Conservation (phyloP, 139 green algal species). For the Nannochloris sp. region DNA sequence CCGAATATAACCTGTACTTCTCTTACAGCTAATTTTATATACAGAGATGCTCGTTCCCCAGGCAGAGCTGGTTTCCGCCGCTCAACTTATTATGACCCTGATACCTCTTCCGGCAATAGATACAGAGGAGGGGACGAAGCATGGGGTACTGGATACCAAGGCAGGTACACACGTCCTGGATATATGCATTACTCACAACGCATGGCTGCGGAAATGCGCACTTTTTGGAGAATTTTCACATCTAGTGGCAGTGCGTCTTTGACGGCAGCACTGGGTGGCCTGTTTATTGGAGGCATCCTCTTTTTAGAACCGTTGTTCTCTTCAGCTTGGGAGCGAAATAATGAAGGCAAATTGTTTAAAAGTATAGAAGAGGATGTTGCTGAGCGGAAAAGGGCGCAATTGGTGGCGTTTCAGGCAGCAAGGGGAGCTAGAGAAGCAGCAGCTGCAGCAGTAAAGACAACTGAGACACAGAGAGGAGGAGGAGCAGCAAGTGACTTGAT, state of each 20-base stretch:
- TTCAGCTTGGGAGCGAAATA: neutral
- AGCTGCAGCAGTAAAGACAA: neutral
- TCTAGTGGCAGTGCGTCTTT: neutral
- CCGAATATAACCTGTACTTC: too few relatives aligned
- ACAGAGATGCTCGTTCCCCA: neutral
- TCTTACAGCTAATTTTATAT: too few relatives aligned
- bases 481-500: neutral
- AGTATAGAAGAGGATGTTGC: neutral
- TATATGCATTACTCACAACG: neutral
- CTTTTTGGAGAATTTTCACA: neutral
- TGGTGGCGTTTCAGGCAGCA: too few relatives aligned
- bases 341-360: slow-evolving; percentile 9
- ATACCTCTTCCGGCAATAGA: too few relatives aligned
- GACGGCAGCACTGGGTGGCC: neutral
- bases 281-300: slow-evolving; percentile 1
- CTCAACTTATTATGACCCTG: neutral
- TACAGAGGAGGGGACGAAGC: too few relatives aligned
- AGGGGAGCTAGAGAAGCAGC: neutral
- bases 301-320: neutral
- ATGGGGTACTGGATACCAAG: neutral
- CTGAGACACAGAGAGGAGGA: neutral
- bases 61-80: too few relatives aligned
- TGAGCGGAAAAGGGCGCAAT: neutral
- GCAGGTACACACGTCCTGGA: neutral
- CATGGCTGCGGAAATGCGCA: neutral